These are phyloP conservation scores for Phytopythium cucurbitacearum DNA, from an alignment of 352 stramenopile species.

Conservation along the genomic window DNA sequence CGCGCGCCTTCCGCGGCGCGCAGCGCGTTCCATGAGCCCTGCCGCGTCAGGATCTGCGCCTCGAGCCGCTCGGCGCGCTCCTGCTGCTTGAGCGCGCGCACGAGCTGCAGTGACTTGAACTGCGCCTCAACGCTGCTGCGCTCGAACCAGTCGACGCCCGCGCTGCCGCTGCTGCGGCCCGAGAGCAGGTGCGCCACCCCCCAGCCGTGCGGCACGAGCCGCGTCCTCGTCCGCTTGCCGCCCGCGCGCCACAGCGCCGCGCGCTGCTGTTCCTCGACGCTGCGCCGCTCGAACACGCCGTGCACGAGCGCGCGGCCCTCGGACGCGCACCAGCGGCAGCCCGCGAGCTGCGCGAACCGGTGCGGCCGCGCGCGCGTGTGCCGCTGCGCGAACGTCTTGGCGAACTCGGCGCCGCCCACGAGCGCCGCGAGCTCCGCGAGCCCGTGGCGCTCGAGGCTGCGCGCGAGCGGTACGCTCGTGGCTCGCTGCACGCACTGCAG, in stretches of 20 bases:
- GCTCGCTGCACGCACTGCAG: conserved; percentile 47
- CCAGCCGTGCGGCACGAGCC: conserved; percentile 64
- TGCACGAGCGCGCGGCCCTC: conserved; percentile 80
- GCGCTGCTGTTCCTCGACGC: conserved; percentile 16
- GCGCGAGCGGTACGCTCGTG: conserved; percentile 45
- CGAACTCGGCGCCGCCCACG: conserved; percentile 61
- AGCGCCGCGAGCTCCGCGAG: conserved; percentile 45
- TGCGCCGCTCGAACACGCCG: conserved; percentile 58
- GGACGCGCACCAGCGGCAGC: conserved; percentile 53
- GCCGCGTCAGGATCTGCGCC: conserved; percentile 55
- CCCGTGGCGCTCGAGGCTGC: conserved; percentile 46
- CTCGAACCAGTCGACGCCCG: conserved; percentile 49
- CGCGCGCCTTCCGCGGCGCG: conserved; percentile 65
- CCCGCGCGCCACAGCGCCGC: conserved; percentile 11
- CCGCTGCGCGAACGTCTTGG: conserved; percentile 63
- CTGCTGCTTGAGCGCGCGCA: conserved; percentile 65
- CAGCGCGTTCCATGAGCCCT: conserved; percentile 60
- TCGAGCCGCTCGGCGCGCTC: conserved; percentile 60
- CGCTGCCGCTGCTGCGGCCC: conserved; percentile 13
- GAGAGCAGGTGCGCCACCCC: conserved; percentile 73
- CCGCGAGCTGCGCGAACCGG: conserved; percentile 52
- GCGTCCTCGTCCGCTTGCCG: conserved; percentile 14
- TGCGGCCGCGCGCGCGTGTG: conserved; percentile 43
- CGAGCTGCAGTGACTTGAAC: conserved; percentile 65
- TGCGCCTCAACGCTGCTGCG: conserved; percentile 65